Percentiles rank a stretch among this genome's conserved stretches.
These are phyloP conservation scores for Pythium folliculosum DNA, from an alignment of 352 stramenopile genomes.

Conservation along the genomic window DNA sequence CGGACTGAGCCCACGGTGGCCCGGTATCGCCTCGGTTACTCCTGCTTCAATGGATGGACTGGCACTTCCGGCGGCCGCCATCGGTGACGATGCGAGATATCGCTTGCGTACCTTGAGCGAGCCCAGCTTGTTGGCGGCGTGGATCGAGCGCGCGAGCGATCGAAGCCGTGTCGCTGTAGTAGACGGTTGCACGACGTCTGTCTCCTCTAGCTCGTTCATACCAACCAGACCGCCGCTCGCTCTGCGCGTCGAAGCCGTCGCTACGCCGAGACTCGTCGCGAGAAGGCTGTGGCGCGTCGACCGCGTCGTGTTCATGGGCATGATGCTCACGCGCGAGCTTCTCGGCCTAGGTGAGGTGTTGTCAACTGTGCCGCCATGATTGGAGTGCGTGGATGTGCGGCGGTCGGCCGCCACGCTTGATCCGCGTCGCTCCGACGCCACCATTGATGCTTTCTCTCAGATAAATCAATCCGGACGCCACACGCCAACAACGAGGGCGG, in stretches of 20 bases:
- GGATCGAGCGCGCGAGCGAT: conserved; percentile 54
- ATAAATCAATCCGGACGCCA: too few species aligned
- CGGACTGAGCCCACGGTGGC: background rate
- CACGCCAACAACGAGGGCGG: too few species aligned
- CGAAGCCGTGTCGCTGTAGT: conserved; percentile 41
- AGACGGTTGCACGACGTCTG: conserved; percentile 35
- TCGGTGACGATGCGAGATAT: conserved; percentile 40
- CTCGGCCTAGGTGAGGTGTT: background rate
- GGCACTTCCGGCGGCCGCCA: conserved; percentile 20
- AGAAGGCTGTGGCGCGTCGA: conserved; percentile 13
- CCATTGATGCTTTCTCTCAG: background rate
- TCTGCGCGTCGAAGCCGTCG: background rate
- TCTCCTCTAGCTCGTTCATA: conserved; percentile 7
- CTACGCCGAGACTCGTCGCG: conserved; percentile 13
- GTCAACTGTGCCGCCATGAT: background rate
- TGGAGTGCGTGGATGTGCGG: conserved; percentile 8
- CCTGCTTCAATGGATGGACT: conserved; percentile 1
- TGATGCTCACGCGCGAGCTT: conserved; percentile 24
- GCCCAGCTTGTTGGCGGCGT: conserved; percentile 53
- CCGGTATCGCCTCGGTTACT: background rate
- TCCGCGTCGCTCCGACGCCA: conserved; percentile 1
- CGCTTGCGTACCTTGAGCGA: conserved; percentile 42
- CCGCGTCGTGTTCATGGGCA: conserved; percentile 10
- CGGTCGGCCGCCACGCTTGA: conserved; percentile 4
- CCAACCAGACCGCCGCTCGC: background rate